Evolutionary conservation across 257 asterid species (phyloP).

Genomic region (Striga asiatica): DNA sequence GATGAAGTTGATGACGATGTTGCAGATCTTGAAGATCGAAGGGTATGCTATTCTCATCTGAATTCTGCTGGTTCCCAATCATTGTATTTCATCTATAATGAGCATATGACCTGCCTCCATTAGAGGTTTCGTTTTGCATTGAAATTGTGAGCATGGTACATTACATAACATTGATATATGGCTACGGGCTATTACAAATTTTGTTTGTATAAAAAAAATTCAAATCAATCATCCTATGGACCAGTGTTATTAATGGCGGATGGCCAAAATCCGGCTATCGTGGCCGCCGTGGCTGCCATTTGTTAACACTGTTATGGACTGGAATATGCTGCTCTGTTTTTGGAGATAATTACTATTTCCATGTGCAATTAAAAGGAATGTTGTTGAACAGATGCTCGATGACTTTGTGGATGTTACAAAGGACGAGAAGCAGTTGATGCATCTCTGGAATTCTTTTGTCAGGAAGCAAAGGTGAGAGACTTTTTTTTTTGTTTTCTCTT

Average conservation of each 20-base stretch:
- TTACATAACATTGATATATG: conserved; percentile 8
- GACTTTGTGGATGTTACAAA: conserved; percentile 95
- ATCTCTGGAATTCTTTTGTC: conserved; percentile 96
- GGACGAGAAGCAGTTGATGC: conserved; percentile 94
- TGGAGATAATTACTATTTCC: conserved; percentile 12
- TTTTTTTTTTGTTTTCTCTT: conserved; percentile 3
- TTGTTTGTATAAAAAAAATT: neutral
- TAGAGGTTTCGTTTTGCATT: conserved; percentile 14
- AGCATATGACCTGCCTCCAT: conserved; percentile 1
- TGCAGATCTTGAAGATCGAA: conserved; percentile 95
- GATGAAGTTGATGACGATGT: conserved; percentile 99
- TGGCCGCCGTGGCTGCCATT: no score
- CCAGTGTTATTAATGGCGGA: no score
- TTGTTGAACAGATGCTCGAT: conserved; percentile 81
- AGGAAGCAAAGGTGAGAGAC: conserved; percentile 77
- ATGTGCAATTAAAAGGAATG: neutral
- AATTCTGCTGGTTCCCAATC: neutral
- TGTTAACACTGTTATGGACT: no score
- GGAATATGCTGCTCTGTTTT: conserved; percentile 7
- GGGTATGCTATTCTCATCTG: conserved; percentile 44
- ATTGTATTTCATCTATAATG: conserved; percentile 1
- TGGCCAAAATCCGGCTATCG: no score
- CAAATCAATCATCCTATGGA: conserved; percentile 8
- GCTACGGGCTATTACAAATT: conserved; percentile 1
- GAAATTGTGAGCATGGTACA: neutral